Conservation (phyloP, 176 grass and related monocot species). For the Oropetium thomaeum region DNA sequence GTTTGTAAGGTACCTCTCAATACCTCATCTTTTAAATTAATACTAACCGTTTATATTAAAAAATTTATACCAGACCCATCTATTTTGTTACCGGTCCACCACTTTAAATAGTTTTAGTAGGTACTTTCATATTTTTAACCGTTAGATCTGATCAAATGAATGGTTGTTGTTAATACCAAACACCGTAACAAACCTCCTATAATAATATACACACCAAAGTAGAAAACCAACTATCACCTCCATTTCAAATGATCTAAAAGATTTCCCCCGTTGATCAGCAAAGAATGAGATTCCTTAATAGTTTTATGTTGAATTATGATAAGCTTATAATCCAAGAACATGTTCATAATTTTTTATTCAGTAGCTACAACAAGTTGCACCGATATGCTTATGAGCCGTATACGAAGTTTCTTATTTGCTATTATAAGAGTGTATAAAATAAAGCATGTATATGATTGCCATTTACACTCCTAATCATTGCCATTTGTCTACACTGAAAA, state of each 20-base stretch:
- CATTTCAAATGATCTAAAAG: conserved; percentile 8
- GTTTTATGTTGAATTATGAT: background rate
- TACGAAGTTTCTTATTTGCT: conserved; percentile 17
- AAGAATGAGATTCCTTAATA: conserved; percentile 14
- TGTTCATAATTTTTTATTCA: background rate
- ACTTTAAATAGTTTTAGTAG: no score
- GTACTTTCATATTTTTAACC: no score
- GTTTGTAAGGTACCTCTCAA: no score
- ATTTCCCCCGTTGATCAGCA: conserved; percentile 11
- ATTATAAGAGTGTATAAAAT: background rate
- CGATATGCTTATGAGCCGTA: background rate
- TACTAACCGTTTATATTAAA: no score
- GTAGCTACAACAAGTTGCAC: background rate
- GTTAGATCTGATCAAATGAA: no score
- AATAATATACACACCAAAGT: background rate
- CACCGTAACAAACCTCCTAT: no score
- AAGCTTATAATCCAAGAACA: conserved; percentile 9
- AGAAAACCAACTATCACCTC: background rate
- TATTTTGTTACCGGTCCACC: no score
- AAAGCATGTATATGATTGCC: background rate
- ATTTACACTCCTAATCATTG: background rate
- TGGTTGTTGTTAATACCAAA: no score
- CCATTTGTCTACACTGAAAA: background rate
- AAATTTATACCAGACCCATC: no score
- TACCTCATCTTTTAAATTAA: no score